phyloP scores from a whole-genome alignment of 495 filamentous ascomycete species.

The Oleoguttula mirabilis region DNA sequence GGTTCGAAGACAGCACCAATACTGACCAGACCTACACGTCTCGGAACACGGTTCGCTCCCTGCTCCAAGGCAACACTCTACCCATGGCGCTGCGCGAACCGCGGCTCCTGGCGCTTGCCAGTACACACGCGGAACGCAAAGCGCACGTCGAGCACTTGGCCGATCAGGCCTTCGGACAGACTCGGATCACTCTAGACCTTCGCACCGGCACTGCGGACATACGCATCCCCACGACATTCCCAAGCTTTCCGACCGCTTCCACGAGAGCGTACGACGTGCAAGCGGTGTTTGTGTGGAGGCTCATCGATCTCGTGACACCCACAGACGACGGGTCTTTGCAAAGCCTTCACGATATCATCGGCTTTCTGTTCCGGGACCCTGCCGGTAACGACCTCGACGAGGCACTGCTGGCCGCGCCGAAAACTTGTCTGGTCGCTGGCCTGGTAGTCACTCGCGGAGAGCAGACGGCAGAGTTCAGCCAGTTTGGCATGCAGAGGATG shows the following conservation, averaged over 20 bases:
- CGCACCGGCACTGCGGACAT: not conserved
- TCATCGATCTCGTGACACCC: conserved; percentile 4
- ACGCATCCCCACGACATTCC: not conserved
- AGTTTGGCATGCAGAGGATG: not conserved
- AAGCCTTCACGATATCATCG: not conserved
- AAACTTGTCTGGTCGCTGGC: not conserved
- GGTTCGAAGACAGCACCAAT: conserved; percentile 84
- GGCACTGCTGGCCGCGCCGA: not conserved
- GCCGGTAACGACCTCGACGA: not conserved
- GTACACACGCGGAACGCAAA: conserved; percentile 29
- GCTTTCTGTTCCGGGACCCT: not conserved
- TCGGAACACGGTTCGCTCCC: conserved; percentile 65
- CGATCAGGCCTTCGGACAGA: conserved; percentile 16
- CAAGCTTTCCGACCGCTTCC: not conserved
- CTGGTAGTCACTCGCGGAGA: not conserved
- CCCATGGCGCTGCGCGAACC: conserved; percentile 57
- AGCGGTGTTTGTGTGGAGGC: not conserved
- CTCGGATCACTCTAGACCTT: not conserved
- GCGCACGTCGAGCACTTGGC: conserved; percentile 19
- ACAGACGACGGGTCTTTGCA: not conserved
- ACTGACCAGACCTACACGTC: conserved; percentile 60
- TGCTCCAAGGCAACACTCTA: conserved; percentile 46
- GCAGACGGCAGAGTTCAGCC: not conserved
- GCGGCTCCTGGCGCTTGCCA: conserved; percentile 47
- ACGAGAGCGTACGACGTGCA: not conserved